These are phyloP conservation scores for Colletotrichum eleusines DNA, from an alignment of 2,329 filamentous ascomycete genomes.

Conservation along the genomic window DNA sequence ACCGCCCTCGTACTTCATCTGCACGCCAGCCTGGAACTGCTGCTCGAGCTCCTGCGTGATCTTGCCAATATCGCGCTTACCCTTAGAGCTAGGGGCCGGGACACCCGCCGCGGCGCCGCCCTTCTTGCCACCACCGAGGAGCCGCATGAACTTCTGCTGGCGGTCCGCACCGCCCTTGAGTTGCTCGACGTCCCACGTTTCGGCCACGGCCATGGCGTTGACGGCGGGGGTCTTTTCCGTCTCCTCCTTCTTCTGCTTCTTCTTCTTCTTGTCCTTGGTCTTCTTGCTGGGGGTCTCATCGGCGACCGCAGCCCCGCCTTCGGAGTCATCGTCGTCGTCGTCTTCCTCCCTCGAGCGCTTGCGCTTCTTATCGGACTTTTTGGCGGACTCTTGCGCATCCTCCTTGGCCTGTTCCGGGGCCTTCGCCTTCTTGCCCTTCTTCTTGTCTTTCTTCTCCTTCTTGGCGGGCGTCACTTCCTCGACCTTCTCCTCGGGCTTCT, in stretches of 20 bases:
- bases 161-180: constrained; percentile 64
- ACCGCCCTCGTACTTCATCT: constrained; percentile 65
- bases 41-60: constrained; percentile 66
- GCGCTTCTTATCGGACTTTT: constrained; percentile 46
- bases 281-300: constrained; percentile 47
- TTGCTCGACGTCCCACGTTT: constrained; percentile 65
- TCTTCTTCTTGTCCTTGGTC: constrained; percentile 46
- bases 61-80: constrained; percentile 49
- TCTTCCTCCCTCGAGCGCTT: constrained; percentile 42
- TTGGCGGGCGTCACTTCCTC: constrained; percentile 22
- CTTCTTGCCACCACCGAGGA: constrained; percentile 66
- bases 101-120: constrained; percentile 46
- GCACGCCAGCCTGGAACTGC: constrained; percentile 69
- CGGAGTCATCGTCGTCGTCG: constrained; percentile 40
- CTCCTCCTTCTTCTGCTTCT: constrained; percentile 44
- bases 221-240: constrained; percentile 40
- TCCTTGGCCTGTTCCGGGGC: constrained; percentile 23
- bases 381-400: constrained; percentile 42
- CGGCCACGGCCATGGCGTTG: constrained; percentile 47
- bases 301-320: constrained; percentile 37
- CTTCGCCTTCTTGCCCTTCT: constrained; percentile 43
- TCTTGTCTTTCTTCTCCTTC: constrained; percentile 45
- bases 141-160: constrained; percentile 68
- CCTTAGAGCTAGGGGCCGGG: constrained; percentile 40
- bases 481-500: constrained; percentile 36